Evolutionary conservation across 768 basidiomycete species (phyloP), one percentile per base, ranked within the genome.

Genomic region (Russula ochroleuca): DNA sequence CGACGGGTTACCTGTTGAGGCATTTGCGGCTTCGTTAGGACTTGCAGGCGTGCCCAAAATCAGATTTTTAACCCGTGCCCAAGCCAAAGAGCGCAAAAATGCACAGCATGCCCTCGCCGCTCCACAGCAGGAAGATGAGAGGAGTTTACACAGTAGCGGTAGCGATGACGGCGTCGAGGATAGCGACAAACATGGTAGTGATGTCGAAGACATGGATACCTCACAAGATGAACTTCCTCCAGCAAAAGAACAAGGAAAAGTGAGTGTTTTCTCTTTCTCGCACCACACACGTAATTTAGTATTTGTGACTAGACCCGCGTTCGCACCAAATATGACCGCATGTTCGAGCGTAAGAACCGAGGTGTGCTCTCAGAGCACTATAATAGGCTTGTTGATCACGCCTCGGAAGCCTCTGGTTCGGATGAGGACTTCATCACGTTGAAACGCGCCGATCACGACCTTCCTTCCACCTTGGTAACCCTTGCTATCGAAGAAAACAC

Each of bases 321-420:
- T 0, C 84, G 90, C 56, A 98, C 96, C 3, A 98, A 96, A 76
- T 97, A 98, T 73, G 96, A 98, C 74, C 85, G 92, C 57, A 98
- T 99, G 94, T 98, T 98, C 72, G 90, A 91, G 71, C 85, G 95
- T 61, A 96, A 92, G 74, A 98, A 97, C 72, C 95, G 97, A 73
- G 88, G 86, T 67, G 87, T 98, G 54, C 81, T 98, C 37, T 93
- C 94, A 0, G 84, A 86, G 64, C 94, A 97, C 74, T 98, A 97
- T 77, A 81, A 79, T 62, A 93, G 92, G 71, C 85, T 99, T 43
- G 79, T 98, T 64, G 90, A 92, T 65, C 87, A 87, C 67, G 78
- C 78, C 47, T 77, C 75, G 10, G 78, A 73, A 14, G 75, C 71
- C 13, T 70, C 71, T 33, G 78, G 77, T 41, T 72, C 69, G 10